These are phyloP conservation scores for Nothomitra cinnamomea DNA, from an alignment of 2,329 filamentous ascomycete genomes.

Conservation along the genomic window DNA sequence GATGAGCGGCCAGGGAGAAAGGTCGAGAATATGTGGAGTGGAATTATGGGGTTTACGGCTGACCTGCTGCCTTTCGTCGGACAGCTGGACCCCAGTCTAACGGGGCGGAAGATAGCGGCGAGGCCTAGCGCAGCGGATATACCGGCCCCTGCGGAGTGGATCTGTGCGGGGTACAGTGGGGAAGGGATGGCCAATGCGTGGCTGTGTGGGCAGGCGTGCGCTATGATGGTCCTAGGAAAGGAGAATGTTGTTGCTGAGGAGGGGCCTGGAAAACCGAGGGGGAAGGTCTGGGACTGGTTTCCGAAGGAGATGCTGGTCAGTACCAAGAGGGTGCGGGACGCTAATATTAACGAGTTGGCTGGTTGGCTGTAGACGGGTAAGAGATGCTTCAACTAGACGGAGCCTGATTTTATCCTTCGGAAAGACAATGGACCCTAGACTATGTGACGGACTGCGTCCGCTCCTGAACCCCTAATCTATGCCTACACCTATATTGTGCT, in stretches of 20 bases:
- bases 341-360: conserved; percentile 4
- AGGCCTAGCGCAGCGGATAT: neutral
- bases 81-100: neutral
- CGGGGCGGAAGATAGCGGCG: neutral
- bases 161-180: conserved; percentile 34
- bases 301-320: conserved; percentile 12
- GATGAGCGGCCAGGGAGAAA: conserved; percentile 12
- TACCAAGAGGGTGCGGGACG: conserved; percentile 5
- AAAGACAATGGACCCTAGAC: no score
- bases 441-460: no score
- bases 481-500: no score
- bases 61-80: conserved; percentile 36
- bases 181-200: conserved; percentile 38
- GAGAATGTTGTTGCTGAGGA: conserved; percentile 5
- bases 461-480: no score
- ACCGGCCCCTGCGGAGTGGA: conserved; percentile 27
- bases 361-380: neutral
- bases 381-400: no score
- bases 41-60: conserved; percentile 30
- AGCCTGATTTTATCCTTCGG: no score
- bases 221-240: conserved; percentile 27
- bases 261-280: conserved; percentile 7
- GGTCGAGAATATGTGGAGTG: conserved; percentile 31
- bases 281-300: conserved; percentile 9
- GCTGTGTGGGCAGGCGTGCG: conserved; percentile 32